Conservation (phyloP, 768 basidiomycete genomes). For the Rhizopogon sp. region DNA sequence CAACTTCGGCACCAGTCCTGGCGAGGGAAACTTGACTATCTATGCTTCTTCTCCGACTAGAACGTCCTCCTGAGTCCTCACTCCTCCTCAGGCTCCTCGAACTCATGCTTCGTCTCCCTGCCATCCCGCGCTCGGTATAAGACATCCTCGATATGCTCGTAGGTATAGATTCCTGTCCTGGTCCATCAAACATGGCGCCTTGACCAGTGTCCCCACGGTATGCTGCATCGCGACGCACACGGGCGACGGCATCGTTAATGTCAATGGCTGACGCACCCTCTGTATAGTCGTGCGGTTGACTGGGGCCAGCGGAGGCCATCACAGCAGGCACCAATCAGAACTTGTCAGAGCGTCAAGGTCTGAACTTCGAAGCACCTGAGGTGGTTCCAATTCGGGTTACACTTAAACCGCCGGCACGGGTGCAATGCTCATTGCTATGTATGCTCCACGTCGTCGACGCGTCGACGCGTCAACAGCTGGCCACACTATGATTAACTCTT, state of each 20-base stretch:
- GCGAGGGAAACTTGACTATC: slow-evolving; percentile 35
- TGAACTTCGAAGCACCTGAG: not conserved
- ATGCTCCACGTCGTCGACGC: too few relatives aligned
- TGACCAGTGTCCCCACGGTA: slow-evolving; percentile 52
- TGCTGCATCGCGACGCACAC: slow-evolving; percentile 64
- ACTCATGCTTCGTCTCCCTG: slow-evolving; percentile 48
- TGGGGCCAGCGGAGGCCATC: slow-evolving; percentile 15
- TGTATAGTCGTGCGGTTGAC: slow-evolving; percentile 60
- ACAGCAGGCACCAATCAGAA: not conserved
- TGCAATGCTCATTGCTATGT: too few relatives aligned
- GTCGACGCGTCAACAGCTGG: too few relatives aligned
- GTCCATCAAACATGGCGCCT: slow-evolving; percentile 74
- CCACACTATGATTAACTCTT: too few relatives aligned
- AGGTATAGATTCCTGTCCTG: slow-evolving; percentile 57
- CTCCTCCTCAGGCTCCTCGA: slow-evolving; percentile 47
- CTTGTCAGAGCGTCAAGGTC: not conserved
- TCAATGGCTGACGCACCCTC: slow-evolving; percentile 80
- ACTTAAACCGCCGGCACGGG: too few relatives aligned
- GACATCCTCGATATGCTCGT: slow-evolving; percentile 82
- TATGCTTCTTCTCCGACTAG: slow-evolving; percentile 40
- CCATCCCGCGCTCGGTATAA: slow-evolving; percentile 37
- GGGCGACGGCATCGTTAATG: slow-evolving; percentile 56
- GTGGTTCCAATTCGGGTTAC: too few relatives aligned
- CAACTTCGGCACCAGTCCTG: slow-evolving; percentile 31
- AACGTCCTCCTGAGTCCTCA: slow-evolving; percentile 28